Evolutionary conservation across 78 protist genomes (phyloP).

Genomic region (Dictyostelium intermedium): DNA sequence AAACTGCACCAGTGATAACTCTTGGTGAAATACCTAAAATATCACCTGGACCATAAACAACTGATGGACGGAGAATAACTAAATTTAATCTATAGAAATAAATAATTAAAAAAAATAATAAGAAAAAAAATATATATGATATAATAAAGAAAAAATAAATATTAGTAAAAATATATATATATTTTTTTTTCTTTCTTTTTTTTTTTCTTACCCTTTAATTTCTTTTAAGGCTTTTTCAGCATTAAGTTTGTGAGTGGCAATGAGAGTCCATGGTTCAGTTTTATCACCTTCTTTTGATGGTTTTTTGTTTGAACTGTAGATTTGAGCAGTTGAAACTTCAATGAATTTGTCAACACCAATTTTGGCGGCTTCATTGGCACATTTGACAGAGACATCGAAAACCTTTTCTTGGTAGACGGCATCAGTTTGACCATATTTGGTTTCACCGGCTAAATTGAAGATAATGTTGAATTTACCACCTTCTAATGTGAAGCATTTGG

Average conservation of each 20-base stretch:
- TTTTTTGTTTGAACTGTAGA: conserved; percentile 90
- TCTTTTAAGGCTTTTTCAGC: conserved; percentile 87
- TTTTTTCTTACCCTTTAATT: conserved; percentile 53
- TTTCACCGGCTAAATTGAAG: conserved; percentile 94
- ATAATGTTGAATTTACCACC: conserved; percentile 87
- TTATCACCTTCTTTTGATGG: conserved; percentile 84
- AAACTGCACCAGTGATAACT: conserved; percentile 94
- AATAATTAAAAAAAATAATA: not conserved
- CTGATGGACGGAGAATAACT: conserved; percentile 95
- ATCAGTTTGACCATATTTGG: conserved; percentile 91
- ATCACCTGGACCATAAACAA: conserved; percentile 97
- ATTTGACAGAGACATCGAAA: conserved; percentile 54
- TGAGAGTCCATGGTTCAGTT: conserved; percentile 89
- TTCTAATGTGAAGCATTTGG: conserved; percentile 69
- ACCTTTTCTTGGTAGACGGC: conserved; percentile 88
- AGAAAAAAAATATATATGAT: not conserved
- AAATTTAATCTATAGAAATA: conserved; percentile 36
- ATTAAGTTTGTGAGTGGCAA: conserved; percentile 83
- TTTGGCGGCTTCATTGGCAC: conserved; percentile 85
- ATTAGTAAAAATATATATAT: not conserved
- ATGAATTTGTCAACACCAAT: conserved; percentile 84
- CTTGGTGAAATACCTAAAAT: conserved; percentile 94
- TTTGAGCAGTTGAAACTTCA: conserved; percentile 95
- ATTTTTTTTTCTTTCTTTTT: not conserved
- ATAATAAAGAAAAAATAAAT: not conserved